Evolutionary conservation across 192 early-diverging fungal genomes (phyloP).

Genomic region (Coemansia sp.): DNA sequence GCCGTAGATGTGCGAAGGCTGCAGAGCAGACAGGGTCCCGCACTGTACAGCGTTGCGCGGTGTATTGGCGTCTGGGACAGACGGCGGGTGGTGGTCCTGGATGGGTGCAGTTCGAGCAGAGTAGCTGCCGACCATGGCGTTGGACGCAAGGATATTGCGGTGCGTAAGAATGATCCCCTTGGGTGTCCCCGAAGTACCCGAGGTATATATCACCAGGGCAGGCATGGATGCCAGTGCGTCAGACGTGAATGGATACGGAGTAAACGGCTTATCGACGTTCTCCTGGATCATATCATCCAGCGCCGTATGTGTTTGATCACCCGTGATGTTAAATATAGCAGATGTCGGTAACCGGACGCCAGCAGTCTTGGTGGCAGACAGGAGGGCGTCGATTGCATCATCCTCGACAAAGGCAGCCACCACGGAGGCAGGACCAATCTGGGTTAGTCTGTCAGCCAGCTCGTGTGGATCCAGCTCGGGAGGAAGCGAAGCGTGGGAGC

Average conservation of each 20-base stretch:
- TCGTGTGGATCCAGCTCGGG: not conserved
- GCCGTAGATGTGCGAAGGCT: slow-evolving; percentile 29
- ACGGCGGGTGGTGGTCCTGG: too few species aligned
- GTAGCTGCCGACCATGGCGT: slow-evolving; percentile 18
- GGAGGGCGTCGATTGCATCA: not conserved
- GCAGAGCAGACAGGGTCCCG: slow-evolving; percentile 23
- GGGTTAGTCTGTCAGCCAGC: slow-evolving; percentile 14
- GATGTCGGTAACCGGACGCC: slow-evolving; percentile 7
- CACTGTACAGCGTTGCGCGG: not conserved
- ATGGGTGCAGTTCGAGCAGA: not conserved
- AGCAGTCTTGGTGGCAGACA: not conserved
- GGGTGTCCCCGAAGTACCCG: slow-evolving; percentile 39
- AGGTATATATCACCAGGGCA: slow-evolving; percentile 38
- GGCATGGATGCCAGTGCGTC: slow-evolving; percentile 11
- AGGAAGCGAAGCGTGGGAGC: slow-evolving; percentile 18
- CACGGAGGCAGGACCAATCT: not conserved
- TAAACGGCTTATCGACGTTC: not conserved
- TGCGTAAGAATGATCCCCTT: slow-evolving; percentile 47
- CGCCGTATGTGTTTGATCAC: not conserved
- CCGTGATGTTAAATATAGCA: not conserved
- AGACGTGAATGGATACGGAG: not conserved
- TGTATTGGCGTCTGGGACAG: too few species aligned
- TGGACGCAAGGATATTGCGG: slow-evolving; percentile 32
- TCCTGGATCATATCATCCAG: not conserved
- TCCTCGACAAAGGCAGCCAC: slow-evolving; percentile 25